Base-by-base conservation (phyloP, 495 filamentous ascomycete species). In the Platismatia glauca region DNA sequence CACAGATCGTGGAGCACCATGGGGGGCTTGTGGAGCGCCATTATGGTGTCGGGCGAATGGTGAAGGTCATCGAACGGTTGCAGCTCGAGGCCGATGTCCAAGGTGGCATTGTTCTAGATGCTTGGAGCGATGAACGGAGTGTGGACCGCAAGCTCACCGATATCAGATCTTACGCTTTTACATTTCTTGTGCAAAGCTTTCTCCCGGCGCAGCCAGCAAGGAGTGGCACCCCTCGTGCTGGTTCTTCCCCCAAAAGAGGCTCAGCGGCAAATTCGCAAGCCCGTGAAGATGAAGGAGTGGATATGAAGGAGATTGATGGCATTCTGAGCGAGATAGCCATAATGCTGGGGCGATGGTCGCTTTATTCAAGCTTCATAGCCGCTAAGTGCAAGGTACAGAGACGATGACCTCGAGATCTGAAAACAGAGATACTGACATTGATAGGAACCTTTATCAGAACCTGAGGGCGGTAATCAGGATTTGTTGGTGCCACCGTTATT, bases 41-140 rank as follows among this genome's bases (percentile, higher is more conserved):
- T 74, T 98, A 98, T 71, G 94, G 94, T 1, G 74, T 77, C 24
- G 88, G 93, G 39, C 91, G 87, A 76, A 97, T 97, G 95, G 83
- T 88, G n/a, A 91, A 85, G 69, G 95, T 98, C 60, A 91, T 97
- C 70, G 91, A 97, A 75, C 82, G 90, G 58, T 74, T 98, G 55
- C 95, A 98, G 73, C 79, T 92, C 46, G 94, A 98, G 74, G 92
- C 89, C 12, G 94, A 98, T 74, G 86, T 96, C 35, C 95, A 97
- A 76, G 94, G 94, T n/a, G 95, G 94, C 61, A 95, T 97, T 66
- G 84, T 98, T 43, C 75, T 98, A 34, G 94, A 98, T 73, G 94
- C 92, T 27, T 98, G 92, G 90, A 83, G 85, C 57, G 94, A 98
- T 66, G 94, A 97, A 70, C 82, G 89, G 55, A 82, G 78, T 44